phyloP scores from a whole-genome alignment of 352 stramenopile genomes.

The Phytophthora ramorum region DNA sequence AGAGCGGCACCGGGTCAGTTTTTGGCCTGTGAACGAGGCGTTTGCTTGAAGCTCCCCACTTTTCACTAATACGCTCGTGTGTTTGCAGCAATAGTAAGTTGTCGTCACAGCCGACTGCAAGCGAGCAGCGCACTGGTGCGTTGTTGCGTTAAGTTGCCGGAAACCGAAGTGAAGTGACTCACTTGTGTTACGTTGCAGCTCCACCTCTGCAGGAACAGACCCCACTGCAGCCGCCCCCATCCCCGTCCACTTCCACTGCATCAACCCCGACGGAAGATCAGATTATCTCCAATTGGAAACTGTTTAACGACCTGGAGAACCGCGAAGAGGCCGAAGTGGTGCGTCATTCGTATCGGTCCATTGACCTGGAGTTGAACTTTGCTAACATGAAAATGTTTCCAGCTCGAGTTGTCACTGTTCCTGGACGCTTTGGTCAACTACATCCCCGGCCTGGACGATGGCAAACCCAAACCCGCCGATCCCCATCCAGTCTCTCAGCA shows the following conservation, averaged over 20 bases:
- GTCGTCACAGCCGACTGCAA: slow-evolving; percentile 13
- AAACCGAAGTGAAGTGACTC: slow-evolving; percentile 3
- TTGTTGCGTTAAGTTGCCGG: slow-evolving; percentile 6
- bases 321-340: slow-evolving; percentile 85
- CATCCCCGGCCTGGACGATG: slow-evolving; percentile 74
- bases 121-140: slow-evolving; percentile 28
- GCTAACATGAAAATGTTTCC: slow-evolving; percentile 5
- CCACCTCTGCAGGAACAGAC: slow-evolving; percentile 6
- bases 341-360: slow-evolving; percentile 14
- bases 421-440: slow-evolving; percentile 78
- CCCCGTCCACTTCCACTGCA: slow-evolving; percentile 37
- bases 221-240: slow-evolving; percentile 20
- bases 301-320: slow-evolving; percentile 90
- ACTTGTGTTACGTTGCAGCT: slow-evolving; percentile 19
- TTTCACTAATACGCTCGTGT: slow-evolving; percentile 3
- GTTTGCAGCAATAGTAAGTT: slow-evolving; percentile 24
- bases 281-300: slow-evolving; percentile 84
- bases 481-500: slow-evolving; percentile 52
- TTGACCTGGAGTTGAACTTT: slow-evolving; percentile 4
- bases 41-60: slow-evolving; percentile 4
- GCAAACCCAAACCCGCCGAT: slow-evolving; percentile 25
- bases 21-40: neutral
- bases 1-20: slow-evolving; percentile 23
- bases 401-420: slow-evolving; percentile 85
- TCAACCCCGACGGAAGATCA: slow-evolving; percentile 61